A percentile compares a stretch with the other conserved stretches of the same genome.
Evolutionary conservation across 2,329 filamentous ascomycete genomes (phyloP).

Genomic region (Aureobasidium subglaciale): DNA sequence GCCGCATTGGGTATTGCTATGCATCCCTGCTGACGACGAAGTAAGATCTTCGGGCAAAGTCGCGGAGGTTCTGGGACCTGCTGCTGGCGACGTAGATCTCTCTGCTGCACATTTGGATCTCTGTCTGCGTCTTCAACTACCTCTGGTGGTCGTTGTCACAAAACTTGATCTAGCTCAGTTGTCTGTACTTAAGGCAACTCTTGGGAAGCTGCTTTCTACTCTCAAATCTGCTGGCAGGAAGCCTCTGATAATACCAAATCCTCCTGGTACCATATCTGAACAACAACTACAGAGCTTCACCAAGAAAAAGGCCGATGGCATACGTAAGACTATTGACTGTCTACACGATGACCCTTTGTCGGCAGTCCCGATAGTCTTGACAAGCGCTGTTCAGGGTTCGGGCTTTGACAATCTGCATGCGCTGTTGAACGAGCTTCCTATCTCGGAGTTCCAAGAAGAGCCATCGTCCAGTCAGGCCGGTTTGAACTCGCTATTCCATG

Average conservation of each 20-base stretch:
- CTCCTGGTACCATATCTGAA: constrained; percentile 24
- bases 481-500: constrained; percentile 53
- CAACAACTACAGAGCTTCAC: constrained; percentile 53
- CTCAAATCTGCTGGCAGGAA: constrained; percentile 69
- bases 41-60: constrained; percentile 39
- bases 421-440: constrained; percentile 66
- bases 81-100: constrained; percentile 57
- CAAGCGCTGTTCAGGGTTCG: constrained; percentile 76
- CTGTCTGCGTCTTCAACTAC: constrained; percentile 71
- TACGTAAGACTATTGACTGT: constrained; percentile 48
- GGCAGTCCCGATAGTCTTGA: constrained; percentile 76
- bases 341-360: constrained; percentile 41
- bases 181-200: constrained; percentile 57
- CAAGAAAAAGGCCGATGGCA: constrained; percentile 49
- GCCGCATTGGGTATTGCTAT: constrained; percentile 87
- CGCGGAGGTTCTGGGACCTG: constrained; percentile 44
- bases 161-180: constrained; percentile 84
- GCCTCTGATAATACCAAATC: constrained; percentile 59
- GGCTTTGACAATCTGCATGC: constrained; percentile 79
- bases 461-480: not conserved
- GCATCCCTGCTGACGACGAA: constrained; percentile 71
- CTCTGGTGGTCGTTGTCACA: constrained; percentile 76
- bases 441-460: constrained; percentile 36
- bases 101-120: constrained; percentile 75
- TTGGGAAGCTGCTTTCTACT: constrained; percentile 66